phyloP scores from a whole-genome alignment of 1,139 yeast genomes.

The Nakaseomyces uthaithaninus region DNA sequence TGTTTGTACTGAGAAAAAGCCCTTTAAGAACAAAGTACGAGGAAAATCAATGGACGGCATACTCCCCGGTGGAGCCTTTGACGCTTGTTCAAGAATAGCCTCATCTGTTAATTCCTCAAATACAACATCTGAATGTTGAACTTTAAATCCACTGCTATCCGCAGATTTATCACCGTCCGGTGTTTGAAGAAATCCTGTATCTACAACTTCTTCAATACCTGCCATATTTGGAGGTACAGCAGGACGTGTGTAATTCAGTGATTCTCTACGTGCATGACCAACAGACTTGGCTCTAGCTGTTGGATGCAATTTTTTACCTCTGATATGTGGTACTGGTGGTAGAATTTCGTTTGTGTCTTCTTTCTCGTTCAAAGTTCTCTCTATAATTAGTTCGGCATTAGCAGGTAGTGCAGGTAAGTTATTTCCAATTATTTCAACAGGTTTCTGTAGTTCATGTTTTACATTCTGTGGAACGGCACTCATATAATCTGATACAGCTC shows the following conservation, averaged over 20 bases:
- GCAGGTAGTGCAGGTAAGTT: constrained; percentile 25
- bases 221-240: constrained; percentile 32
- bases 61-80: constrained; percentile 56
- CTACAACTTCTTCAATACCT: constrained; percentile 30
- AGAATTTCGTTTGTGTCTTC: constrained; percentile 13
- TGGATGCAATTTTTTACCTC: constrained; percentile 49
- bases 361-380: constrained; percentile 3
- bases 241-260: constrained; percentile 35
- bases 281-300: constrained; percentile 81
- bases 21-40: constrained; percentile 79
- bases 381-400: constrained; percentile 24
- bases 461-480: constrained; percentile 17
- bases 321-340: constrained; percentile 3
- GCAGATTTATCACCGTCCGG: constrained; percentile 55
- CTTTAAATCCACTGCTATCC: constrained; percentile 21
- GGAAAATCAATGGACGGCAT: constrained; percentile 95
- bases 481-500: constrained; percentile 34
- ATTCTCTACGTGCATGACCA: constrained; percentile 63
- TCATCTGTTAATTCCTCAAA: constrained; percentile 43
- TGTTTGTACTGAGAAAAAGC: constrained; percentile 89
- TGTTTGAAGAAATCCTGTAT: constrained; percentile 53
- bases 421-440: constrained; percentile 5
- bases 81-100: constrained; percentile 56
- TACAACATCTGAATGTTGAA: constrained; percentile 6
- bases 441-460: constrained; percentile 1